A percentile compares a stretch with the other conserved stretches of the same genome.
Evolutionary conservation across 345 rosid genomes (phyloP).

Genomic region (Murraya koenigii): DNA sequence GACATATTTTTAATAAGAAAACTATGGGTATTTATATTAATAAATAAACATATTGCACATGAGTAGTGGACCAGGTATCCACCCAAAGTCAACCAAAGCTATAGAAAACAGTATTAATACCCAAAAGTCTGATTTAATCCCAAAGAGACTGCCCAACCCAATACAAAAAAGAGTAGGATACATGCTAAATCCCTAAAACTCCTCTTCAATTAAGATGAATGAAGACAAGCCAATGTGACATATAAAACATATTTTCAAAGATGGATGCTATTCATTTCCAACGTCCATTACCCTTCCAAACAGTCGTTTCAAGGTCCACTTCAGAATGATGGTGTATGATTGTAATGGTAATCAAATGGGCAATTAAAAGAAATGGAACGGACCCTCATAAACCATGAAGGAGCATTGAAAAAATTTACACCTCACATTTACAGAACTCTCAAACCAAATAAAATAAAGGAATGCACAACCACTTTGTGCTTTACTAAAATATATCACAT

Average conservation of each 20-base stretch:
- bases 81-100: no score
- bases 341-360: not conserved
- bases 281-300: not conserved
- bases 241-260: not conserved
- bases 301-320: not conserved
- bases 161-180: no score
- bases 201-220: no score
- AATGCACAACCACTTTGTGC: not conserved
- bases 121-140: no score
- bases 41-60: no score
- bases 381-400: not conserved
- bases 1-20: no score
- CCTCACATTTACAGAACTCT: not conserved
- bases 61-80: no score
- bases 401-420: not conserved
- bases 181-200: no score
- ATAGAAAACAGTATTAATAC: no score
- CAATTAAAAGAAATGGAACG: conserved; percentile 1
- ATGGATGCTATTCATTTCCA: not conserved
- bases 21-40: no score
- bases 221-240: not conserved
- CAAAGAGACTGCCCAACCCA: no score
- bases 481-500: not conserved
- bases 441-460: not conserved
- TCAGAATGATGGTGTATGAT: not conserved